Conservation (phyloP, 2,329 filamentous ascomycete genomes). For the Alternaria gansuensis region DNA sequence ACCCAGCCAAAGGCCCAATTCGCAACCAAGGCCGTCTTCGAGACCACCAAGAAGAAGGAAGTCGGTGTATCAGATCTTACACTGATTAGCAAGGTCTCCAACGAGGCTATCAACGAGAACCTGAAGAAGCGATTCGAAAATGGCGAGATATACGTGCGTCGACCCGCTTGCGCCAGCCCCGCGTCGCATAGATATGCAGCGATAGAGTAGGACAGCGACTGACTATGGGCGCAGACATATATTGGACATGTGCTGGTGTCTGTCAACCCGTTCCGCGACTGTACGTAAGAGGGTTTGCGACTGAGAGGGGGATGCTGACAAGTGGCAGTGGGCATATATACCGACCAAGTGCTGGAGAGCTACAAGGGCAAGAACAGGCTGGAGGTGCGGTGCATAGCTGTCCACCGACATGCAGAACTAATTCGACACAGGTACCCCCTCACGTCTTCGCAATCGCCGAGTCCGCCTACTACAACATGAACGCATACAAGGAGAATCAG, state of each 20-base stretch:
- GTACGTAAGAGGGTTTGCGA: conserved; percentile 55
- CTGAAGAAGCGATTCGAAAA: conserved; percentile 98
- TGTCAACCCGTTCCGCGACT: conserved; percentile 95
- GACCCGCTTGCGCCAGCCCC: conserved; percentile 38
- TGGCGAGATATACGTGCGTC: conserved; percentile 86
- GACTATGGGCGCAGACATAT: conserved; percentile 72
- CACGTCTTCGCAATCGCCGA: conserved; percentile 99
- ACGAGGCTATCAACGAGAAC: conserved; percentile 99
- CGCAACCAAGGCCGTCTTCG: conserved; percentile 95
- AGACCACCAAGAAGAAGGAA: conserved; percentile 98
- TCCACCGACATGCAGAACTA: conserved; percentile 19
- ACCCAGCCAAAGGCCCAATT: conserved; percentile 64
- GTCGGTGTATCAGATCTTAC: conserved; percentile 98
- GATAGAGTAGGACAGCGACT: conserved; percentile 30
- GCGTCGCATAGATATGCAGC: conserved; percentile 26
- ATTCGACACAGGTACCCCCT: conserved; percentile 70
- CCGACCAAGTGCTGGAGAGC: conserved; percentile 88
- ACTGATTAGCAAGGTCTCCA: conserved; percentile 96
- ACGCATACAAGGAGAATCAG: conserved; percentile 98
- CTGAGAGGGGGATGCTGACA: conserved; percentile 49
- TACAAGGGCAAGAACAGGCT: conserved; percentile 97
- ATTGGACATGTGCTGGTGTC: conserved; percentile 99
- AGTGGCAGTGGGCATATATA: conserved; percentile 86
- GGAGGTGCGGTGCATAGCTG: conserved; percentile 60
- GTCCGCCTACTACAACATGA: conserved; percentile 99